A percentile compares a stretch with the other conserved stretches of the same genome.
phyloP scores from a whole-genome alignment of 2,329 filamentous ascomycete species.

The Epichloe bromicola region DNA sequence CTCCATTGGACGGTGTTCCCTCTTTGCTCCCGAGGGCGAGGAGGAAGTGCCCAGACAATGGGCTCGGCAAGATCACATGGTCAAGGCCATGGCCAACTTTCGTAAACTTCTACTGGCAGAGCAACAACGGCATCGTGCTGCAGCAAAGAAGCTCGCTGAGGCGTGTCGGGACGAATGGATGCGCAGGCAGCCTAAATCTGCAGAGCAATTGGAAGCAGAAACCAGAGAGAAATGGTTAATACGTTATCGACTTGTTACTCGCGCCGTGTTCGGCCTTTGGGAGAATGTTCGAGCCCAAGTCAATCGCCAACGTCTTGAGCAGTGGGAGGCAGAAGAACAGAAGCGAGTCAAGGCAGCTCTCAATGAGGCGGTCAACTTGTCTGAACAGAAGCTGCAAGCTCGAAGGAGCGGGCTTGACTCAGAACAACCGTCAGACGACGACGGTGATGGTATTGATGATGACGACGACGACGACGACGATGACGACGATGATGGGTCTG shows the following conservation, averaged over 20 bases:
- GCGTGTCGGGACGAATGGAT: constrained; percentile 67
- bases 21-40: constrained; percentile 57
- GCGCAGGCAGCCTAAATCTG: constrained; percentile 57
- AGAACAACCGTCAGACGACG: constrained; percentile 33
- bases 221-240: constrained; percentile 52
- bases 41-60: constrained; percentile 70
- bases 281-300: constrained; percentile 50
- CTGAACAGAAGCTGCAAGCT: constrained; percentile 54
- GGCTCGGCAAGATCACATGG: constrained; percentile 75
- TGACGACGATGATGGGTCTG: constrained; percentile 26
- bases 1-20: constrained; percentile 54
- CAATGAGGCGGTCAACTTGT: constrained; percentile 60
- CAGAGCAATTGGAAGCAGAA: constrained; percentile 73
- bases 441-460: constrained; percentile 23
- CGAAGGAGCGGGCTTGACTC: constrained; percentile 42
- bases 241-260: constrained; percentile 61
- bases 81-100: constrained; percentile 68
- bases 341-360: constrained; percentile 53
- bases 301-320: constrained; percentile 43
- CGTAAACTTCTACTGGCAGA: constrained; percentile 69
- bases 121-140: constrained; percentile 60
- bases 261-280: constrained; percentile 42
- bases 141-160: constrained; percentile 68
- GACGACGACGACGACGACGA: constrained; percentile 20
- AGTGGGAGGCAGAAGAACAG: constrained; percentile 54